Base-by-base conservation (phyloP, 768 basidiomycete species). In the Psilocybe cyanescens region DNA sequence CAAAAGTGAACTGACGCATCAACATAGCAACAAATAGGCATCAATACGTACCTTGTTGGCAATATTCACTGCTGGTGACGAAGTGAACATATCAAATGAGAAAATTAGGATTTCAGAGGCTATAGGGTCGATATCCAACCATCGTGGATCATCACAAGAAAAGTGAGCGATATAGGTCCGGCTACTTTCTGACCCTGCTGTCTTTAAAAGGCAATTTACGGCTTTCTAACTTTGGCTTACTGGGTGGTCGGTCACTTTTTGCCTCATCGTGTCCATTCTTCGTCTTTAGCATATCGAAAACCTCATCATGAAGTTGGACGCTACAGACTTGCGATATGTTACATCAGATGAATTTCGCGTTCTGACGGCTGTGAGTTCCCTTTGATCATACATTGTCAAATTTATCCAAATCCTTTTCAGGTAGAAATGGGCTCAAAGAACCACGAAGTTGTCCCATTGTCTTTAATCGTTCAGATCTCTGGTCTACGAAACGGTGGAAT, bases 371-470 rank as follows among this genome's bases (percentile, higher is more conserved):
- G 96, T 97, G 70, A 12, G 75, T 68, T 3, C 44, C 24, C 37
- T 56, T 59, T 28, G 57, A 45, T 11, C 46, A 1, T 35, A 56
- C 47, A 16, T 31, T 5, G 19, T 35, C 39, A 45, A 47, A 47
- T 58, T 58, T 29, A 62, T 67, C 58, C 28, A 44, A 35, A 30
- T 29, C 7, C n/a, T 50, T 57, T 45, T 55, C 68, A 98, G 96
- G 93, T 93, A 37, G 97, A 99, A 79, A 94, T 97, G 83, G 97
- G 97, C 17, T 95, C 93, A 3, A 97, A 97, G 80, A 99, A 99
- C 72, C 97, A 99, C 70, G 92, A 99, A 75, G 84, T 97, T 39
- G 96, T 99, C 12, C 97, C 97, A 2, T 88, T 91, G 7, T 75
- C 85, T 0, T 85, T 99, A 66, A 93, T 99, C 63, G 89, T 91